Percentiles rank a stretch among this genome's conserved stretches.
These are phyloP conservation scores for Parastagonospora nodorum DNA, from an alignment of 2,329 filamentous ascomycete genomes.

Conservation along the genomic window DNA sequence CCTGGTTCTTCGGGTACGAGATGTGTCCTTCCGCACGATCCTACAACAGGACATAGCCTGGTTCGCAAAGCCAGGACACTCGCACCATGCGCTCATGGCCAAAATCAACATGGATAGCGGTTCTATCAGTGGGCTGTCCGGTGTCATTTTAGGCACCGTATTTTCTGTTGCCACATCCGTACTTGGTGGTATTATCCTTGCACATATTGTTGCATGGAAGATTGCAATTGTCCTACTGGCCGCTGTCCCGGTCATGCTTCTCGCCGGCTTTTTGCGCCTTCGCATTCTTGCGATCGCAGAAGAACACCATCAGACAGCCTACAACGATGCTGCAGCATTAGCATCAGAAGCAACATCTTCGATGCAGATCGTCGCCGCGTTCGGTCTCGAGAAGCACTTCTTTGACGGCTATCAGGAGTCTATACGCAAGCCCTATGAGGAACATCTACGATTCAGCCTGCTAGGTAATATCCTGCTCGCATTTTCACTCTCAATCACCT, in stretches of 20 bases:
- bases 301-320: slow-evolving; percentile 67
- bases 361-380: slow-evolving; percentile 63
- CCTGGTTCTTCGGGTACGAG: slow-evolving; percentile 51
- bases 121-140: slow-evolving; percentile 54
- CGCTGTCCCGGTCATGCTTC: slow-evolving; percentile 55
- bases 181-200: slow-evolving; percentile 54
- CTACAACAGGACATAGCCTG: slow-evolving; percentile 61
- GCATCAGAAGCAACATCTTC: slow-evolving; percentile 70
- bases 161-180: slow-evolving; percentile 55
- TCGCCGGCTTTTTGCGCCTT: slow-evolving; percentile 54
- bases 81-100: slow-evolving; percentile 52
- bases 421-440: slow-evolving; percentile 47
- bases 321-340: slow-evolving; percentile 66
- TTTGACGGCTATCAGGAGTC: slow-evolving; percentile 45
- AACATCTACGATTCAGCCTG: slow-evolving; percentile 47
- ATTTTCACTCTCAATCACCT: slow-evolving; percentile 52
- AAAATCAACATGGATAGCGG: slow-evolving; percentile 56
- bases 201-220: slow-evolving; percentile 56
- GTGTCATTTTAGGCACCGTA: slow-evolving; percentile 57
- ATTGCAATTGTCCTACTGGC: slow-evolving; percentile 57
- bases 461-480: slow-evolving; percentile 51
- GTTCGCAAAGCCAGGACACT: slow-evolving; percentile 52
- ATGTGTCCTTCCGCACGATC: slow-evolving; percentile 56
- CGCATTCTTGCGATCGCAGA: slow-evolving; percentile 62
- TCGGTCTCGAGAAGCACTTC: slow-evolving; percentile 49